Evolutionary conservation across 2,329 filamentous ascomycete genomes (phyloP).

Genomic region (Didymella sp.): DNA sequence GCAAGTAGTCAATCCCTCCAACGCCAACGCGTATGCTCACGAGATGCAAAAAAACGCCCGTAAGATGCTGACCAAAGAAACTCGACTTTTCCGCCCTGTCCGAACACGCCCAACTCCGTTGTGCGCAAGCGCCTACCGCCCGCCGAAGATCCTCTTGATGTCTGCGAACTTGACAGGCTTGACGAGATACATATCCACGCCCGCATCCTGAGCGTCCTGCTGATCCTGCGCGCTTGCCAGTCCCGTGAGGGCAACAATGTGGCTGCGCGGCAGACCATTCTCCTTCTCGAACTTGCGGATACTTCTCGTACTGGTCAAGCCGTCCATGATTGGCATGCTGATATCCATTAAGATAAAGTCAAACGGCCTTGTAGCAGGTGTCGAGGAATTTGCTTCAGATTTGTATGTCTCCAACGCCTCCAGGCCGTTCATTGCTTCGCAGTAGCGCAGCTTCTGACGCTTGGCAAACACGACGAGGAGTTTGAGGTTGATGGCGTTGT

Average conservation of each 20-base stretch:
- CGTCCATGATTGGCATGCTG: conserved; percentile 48
- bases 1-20: not conserved
- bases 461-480: conserved; percentile 53
- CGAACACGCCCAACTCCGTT: not conserved
- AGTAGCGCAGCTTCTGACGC: conserved; percentile 37
- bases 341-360: conserved; percentile 48
- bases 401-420: conserved; percentile 41
- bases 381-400: conserved; percentile 22
- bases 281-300: conserved; percentile 42
- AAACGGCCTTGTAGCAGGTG: conserved; percentile 31
- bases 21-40: conserved; percentile 5
- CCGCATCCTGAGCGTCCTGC: conserved; percentile 42
- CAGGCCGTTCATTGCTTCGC: conserved; percentile 43
- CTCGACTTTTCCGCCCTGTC: not conserved
- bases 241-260: conserved; percentile 49
- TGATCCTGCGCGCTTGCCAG: conserved; percentile 47
- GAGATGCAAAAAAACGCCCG: not conserved
- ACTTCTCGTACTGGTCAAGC: conserved; percentile 46
- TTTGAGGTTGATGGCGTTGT: conserved; percentile 47
- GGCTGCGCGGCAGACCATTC: conserved; percentile 24
- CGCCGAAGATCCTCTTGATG: conserved; percentile 38
- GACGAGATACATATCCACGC: conserved; percentile 49
- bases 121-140: not conserved
- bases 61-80: not conserved
- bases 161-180: conserved; percentile 50